A percentile compares a stretch with the other conserved stretches of the same genome.
Conservation (phyloP, 2,329 filamentous ascomycete species). For the Plectosphaerella sp. region DNA sequence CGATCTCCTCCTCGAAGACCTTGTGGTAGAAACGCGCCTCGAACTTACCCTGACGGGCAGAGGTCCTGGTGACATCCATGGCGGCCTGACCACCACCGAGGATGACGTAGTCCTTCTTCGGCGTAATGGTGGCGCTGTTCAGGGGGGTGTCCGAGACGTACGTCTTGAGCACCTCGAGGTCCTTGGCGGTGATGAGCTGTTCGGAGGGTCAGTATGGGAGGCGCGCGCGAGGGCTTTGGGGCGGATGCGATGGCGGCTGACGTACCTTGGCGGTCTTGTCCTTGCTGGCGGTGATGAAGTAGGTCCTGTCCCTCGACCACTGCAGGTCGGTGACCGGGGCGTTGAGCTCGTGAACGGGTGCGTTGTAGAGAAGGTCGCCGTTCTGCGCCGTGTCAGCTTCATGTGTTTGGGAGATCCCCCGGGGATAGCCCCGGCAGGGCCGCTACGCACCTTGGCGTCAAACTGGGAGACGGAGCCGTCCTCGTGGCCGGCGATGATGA, state of each 20-base stretch:
- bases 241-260: not conserved
- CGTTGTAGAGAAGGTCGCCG: constrained; percentile 76
- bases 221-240: constrained; percentile 1
- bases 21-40: constrained; percentile 99
- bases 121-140: constrained; percentile 90
- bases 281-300: constrained; percentile 97
- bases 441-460: constrained; percentile 70
- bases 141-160: constrained; percentile 90
- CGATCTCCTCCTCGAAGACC: constrained; percentile 98
- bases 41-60: constrained; percentile 94
- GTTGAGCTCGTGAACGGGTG: constrained; percentile 81
- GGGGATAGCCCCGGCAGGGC: not conserved
- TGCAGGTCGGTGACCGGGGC: constrained; percentile 86
- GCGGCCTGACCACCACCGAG: constrained; percentile 97
- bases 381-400: constrained; percentile 39
- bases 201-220: not conserved
- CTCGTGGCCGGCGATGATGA: constrained; percentile 97
- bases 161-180: constrained; percentile 89
- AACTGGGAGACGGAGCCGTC: constrained; percentile 90
- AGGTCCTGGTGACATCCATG: constrained; percentile 97
- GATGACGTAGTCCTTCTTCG: constrained; percentile 96
- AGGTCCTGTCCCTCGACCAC: constrained; percentile 89
- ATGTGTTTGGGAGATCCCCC: not conserved
- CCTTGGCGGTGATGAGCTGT: constrained; percentile 75
- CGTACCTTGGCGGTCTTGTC: constrained; percentile 89